Conservation (phyloP, 768 basidiomycete species). For the Auriscalpium vulgare region DNA sequence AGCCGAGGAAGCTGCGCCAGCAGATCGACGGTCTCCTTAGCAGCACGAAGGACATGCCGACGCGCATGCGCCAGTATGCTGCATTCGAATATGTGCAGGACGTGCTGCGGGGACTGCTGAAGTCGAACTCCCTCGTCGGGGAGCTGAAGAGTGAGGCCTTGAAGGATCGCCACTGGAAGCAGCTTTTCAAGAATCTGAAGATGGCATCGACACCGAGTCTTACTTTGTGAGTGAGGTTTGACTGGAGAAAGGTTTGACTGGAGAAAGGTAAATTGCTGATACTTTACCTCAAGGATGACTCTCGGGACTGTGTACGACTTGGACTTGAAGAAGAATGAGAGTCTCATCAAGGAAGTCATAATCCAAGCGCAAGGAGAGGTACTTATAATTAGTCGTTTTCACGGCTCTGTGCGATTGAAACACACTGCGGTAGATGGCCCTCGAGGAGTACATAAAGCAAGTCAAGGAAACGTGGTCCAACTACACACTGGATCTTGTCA, state of each 20-base stretch:
- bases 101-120: constrained; percentile 73
- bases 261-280: constrained; percentile 4
- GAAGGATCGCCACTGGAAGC: constrained; percentile 97
- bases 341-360: constrained; percentile 87
- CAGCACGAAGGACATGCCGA: constrained; percentile 99
- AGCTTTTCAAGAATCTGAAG: constrained; percentile 84
- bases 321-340: constrained; percentile 91
- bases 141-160: constrained; percentile 96
- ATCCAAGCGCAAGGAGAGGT: constrained; percentile 97
- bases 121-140: constrained; percentile 82
- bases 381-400: not conserved
- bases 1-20: constrained; percentile 90
- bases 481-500: constrained; percentile 92
- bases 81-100: constrained; percentile 99
- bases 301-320: constrained; percentile 95
- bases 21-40: constrained; percentile 85
- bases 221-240: constrained; percentile 43
- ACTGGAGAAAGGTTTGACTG: not conserved
- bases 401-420: constrained; percentile 14
- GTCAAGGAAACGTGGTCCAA: constrained; percentile 97
- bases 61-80: constrained; percentile 96
- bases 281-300: constrained; percentile 58
- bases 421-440: constrained; percentile 65
- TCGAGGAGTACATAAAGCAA: constrained; percentile 92
- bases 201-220: constrained; percentile 70